Conservation (phyloP, 164 flowering plant genomes). For the Dillenia turbinata region DNA sequence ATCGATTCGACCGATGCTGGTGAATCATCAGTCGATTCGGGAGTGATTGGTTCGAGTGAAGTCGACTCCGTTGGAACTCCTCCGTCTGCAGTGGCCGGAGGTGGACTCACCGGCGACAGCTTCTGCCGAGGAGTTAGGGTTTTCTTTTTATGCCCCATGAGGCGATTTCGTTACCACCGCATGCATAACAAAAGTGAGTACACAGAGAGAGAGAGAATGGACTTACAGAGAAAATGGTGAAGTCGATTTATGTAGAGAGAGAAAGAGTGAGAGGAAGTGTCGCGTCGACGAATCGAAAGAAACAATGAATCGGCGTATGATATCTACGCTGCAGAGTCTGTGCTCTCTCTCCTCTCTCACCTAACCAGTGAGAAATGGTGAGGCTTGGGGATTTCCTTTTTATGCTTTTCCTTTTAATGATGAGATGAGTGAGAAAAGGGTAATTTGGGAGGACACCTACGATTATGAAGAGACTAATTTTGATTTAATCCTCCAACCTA, state of each 20-base stretch:
- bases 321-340: too few relatives aligned
- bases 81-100: conserved; percentile 2
- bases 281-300: conserved; percentile 17
- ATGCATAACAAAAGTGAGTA: conserved; percentile 22
- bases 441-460: too few relatives aligned
- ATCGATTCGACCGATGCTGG: conserved; percentile 27
- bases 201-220: conserved; percentile 3
- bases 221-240: background rate
- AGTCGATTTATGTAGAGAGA: conserved; percentile 6
- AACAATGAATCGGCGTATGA: too few relatives aligned
- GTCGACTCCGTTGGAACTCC: background rate
- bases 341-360: background rate
- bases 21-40: conserved; percentile 11
- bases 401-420: too few relatives aligned
- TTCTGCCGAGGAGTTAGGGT: conserved; percentile 41
- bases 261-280: conserved; percentile 7
- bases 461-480: too few relatives aligned
- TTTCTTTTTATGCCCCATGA: conserved; percentile 79
- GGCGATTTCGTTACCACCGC: conserved; percentile 15
- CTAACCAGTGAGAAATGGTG: conserved; percentile 11
- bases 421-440: too few relatives aligned
- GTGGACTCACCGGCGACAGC: conserved; percentile 16
- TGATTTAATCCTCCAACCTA: too few relatives aligned
- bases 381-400: conserved; percentile 2
- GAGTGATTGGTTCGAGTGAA: background rate